Percentiles rank a stretch among this genome's conserved stretches.
These are phyloP conservation scores for Panaeolus papilionaceus DNA, from an alignment of 768 basidiomycete species.

Conservation along the genomic window DNA sequence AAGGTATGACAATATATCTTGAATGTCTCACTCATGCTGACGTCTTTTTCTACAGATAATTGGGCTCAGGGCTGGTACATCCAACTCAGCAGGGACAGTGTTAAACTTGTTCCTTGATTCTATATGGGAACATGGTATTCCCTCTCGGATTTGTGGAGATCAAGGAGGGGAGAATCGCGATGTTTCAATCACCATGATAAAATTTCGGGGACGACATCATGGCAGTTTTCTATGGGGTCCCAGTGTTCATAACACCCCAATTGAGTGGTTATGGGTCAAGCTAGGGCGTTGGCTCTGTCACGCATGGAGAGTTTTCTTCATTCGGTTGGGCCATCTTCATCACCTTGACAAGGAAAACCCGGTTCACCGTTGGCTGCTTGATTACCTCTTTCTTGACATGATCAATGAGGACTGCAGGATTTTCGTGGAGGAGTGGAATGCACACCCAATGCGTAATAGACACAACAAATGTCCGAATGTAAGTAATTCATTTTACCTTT, in stretches of 20 bases:
- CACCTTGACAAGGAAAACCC: too few species aligned
- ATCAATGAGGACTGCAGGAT: too few species aligned
- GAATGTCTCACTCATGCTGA: too few species aligned
- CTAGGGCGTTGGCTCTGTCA: slow-evolving; percentile 44
- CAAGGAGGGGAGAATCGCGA: slow-evolving; percentile 39
- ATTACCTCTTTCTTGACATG: too few species aligned
- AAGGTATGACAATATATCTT: slow-evolving; percentile 13
- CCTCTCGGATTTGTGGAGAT: slow-evolving; percentile 37
- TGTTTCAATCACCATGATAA: slow-evolving; percentile 29
- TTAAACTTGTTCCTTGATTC: slow-evolving; percentile 33
- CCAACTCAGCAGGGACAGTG: slow-evolving; percentile 42
- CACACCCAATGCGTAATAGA: slow-evolving; percentile 12
- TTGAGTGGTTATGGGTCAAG: slow-evolving; percentile 53
- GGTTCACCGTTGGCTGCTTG: too few species aligned
- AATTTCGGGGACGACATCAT: slow-evolving; percentile 22
- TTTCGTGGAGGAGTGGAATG: too few species aligned
- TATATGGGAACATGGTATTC: slow-evolving; percentile 31
- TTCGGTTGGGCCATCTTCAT: too few species aligned
- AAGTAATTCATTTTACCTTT: neutral
- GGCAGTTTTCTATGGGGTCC: slow-evolving; percentile 43
- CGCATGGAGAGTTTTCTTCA: slow-evolving; percentile 26
- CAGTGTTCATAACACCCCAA: slow-evolving; percentile 47
- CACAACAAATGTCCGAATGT: slow-evolving; percentile 13
- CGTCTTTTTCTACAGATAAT: slow-evolving; percentile 25
- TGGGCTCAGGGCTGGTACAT: slow-evolving; percentile 37